Evolutionary conservation across 2,329 filamentous ascomycete species (phyloP), one percentile per base, ranked within the genome.

Genomic region (Fusarium albosuccineum): DNA sequence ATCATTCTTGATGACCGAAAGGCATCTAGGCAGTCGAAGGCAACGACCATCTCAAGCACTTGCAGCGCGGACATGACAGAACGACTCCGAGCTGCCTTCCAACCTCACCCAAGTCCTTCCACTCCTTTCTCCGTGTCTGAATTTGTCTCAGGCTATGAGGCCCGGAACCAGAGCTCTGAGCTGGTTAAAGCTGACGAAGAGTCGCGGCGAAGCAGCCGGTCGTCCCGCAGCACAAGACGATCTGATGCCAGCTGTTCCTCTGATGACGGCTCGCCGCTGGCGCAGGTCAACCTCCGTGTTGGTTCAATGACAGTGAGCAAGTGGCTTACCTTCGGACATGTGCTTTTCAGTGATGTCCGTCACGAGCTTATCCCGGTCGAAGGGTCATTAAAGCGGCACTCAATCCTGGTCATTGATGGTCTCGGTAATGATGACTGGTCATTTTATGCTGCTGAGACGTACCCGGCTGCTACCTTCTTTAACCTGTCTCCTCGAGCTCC

Each of bases 381-480:
- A 17, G 66, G 73, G 6, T 71, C 73, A 1, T 57, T 72, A 17
- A 70, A 84, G 80, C 86, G 80, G 56, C 90, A 82, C 58, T 89
- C 87, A 0, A 88, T 96, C 27, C 83, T 96, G 4, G 90, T 96
- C 16, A 85, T 96, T 58, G 92, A 96, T 78, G 92, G 92, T 6
- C 88, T 96, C 30, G 92, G 92, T n/a, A 94, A 94, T 73, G 89
- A 91, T 68, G 92, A 96, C 74, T 96, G 92, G 92, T 94, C 92
- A 0, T 94, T 93, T 76, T 95, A 94, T 70, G 92, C 92, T 17
- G 91, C 92, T 7, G 88, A 94, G 74, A 93, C 91, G 1, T 95
- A 95, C 67, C 90, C 91, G 0, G 83, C 84, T 1, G 90, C 90
- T 0, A 90, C 88, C 2, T 91, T 96, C 65, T 95, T 92, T 81